Percentiles rank a stretch among this genome's conserved stretches.
Evolutionary conservation across 352 stramenopile species (phyloP).

Genomic region (Globisporangium barbulae): DNA sequence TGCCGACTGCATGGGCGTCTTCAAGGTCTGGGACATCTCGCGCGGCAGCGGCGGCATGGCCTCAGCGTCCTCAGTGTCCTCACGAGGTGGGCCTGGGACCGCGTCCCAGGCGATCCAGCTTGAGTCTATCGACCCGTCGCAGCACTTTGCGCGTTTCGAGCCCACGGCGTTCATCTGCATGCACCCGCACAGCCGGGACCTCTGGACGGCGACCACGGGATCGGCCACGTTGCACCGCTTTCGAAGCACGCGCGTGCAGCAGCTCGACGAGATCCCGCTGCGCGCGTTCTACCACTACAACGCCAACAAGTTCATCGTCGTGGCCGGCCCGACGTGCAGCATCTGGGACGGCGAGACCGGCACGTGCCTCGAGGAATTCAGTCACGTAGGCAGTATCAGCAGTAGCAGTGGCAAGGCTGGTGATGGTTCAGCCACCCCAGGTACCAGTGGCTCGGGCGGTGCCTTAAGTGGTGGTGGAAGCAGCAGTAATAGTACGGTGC

Average conservation of each 20-base stretch:
- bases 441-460: not conserved
- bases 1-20: constrained; percentile 57
- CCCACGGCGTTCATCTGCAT: constrained; percentile 56
- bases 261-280: constrained; percentile 68
- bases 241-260: constrained; percentile 51
- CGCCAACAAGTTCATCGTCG: constrained; percentile 64
- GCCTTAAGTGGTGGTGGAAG: not conserved
- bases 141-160: constrained; percentile 52
- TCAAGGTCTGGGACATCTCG: constrained; percentile 87
- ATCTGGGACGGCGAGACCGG: constrained; percentile 70
- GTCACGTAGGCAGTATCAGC: constrained; percentile 31
- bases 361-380: constrained; percentile 53
- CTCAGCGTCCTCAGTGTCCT: not conserved
- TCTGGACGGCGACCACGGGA: constrained; percentile 50
- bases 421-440: constrained; percentile 7
- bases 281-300: constrained; percentile 70
- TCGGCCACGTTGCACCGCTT: constrained; percentile 57
- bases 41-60: constrained; percentile 23
- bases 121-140: constrained; percentile 56
- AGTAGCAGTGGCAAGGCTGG: not conserved
- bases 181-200: constrained; percentile 48
- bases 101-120: constrained; percentile 58
- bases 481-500: constrained; percentile 4
- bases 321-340: constrained; percentile 55
- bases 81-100: constrained; percentile 3